These are phyloP conservation scores for Pestalotiopsis sp. DNA, from an alignment of 2,329 filamentous ascomycete genomes.

Conservation along the genomic window DNA sequence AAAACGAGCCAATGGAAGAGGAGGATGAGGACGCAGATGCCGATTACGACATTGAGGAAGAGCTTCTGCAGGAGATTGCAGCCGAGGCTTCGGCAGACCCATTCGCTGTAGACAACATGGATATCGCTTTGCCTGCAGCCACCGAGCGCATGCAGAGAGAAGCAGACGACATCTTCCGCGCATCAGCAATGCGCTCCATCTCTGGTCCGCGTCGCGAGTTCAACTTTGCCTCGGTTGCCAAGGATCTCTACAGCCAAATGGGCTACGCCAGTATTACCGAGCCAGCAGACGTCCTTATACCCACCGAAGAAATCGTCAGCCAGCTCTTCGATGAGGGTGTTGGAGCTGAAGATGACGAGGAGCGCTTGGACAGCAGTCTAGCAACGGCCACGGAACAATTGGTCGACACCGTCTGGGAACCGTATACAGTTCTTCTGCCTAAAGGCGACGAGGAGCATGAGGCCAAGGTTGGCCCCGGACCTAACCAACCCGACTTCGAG, in stretches of 20 bases:
- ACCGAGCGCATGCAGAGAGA: conserved; percentile 53
- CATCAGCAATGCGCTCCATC: conserved; percentile 47
- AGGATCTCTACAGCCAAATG: conserved; percentile 62
- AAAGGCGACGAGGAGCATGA: conserved; percentile 52
- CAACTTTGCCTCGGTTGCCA: conserved; percentile 70
- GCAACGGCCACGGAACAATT: conserved; percentile 54
- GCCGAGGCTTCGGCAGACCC: conserved; percentile 26
- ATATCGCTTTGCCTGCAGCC: conserved; percentile 57
- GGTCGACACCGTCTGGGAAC: conserved; percentile 53
- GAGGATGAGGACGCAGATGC: conserved; percentile 37
- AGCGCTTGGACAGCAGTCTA: conserved; percentile 56
- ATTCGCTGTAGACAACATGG: conserved; percentile 39
- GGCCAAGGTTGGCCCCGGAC: conserved; percentile 65
- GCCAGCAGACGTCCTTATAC: conserved; percentile 68
- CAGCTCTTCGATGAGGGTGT: conserved; percentile 65
- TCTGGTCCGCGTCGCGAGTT: conserved; percentile 49
- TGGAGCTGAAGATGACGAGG: conserved; percentile 54
- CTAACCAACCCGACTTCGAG: conserved; percentile 61
- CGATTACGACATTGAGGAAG: conserved; percentile 37
- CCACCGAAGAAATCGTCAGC: conserved; percentile 71
- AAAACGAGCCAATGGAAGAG: conserved; percentile 26
- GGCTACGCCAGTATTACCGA: conserved; percentile 65
- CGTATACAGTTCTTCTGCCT: conserved; percentile 49
- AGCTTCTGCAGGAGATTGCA: conserved; percentile 30
- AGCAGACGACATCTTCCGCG: conserved; percentile 56